Conservation (phyloP, 1,284 basidiomycete species). For the Leucoagaricus sp. region DNA sequence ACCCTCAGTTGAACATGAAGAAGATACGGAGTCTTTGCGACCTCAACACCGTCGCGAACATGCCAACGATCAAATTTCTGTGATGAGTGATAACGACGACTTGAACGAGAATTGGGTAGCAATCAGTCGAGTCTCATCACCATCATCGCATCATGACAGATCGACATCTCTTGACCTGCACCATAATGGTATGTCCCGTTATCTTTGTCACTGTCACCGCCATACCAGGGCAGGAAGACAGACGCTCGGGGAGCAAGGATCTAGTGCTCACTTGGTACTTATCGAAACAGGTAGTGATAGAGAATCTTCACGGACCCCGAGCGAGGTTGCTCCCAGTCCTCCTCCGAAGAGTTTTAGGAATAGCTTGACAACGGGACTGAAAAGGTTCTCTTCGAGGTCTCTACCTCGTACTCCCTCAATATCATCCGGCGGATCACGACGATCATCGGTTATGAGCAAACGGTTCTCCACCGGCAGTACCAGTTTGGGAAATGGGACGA, state of each 20-base stretch:
- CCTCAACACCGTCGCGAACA: conserved; percentile 34
- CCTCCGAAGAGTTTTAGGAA: conserved; percentile 52
- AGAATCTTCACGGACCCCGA: conserved; percentile 4
- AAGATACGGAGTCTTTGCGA: conserved; percentile 27
- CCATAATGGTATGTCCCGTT: background rate
- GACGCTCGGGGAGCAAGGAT: background rate
- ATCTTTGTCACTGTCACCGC: background rate
- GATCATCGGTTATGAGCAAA: conserved; percentile 28
- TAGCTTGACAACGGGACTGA: conserved; percentile 45
- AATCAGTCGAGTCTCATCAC: conserved; percentile 9
- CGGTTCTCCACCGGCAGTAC: conserved; percentile 28
- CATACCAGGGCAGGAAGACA: background rate
- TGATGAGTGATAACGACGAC: background rate
- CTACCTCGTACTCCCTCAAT: conserved; percentile 59
- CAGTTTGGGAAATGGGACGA: too few species aligned
- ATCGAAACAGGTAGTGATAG: conserved; percentile 1
- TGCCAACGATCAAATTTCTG: conserved; percentile 18
- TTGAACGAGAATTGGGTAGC: conserved; percentile 10
- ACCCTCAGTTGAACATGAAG: conserved; percentile 10
- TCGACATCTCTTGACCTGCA: conserved; percentile 4
- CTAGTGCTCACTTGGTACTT: background rate
- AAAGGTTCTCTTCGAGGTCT: conserved; percentile 50
- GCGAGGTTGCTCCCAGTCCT: conserved; percentile 43
- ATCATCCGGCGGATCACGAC: conserved; percentile 30
- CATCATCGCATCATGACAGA: conserved; percentile 9